These are phyloP conservation scores for Murraya paniculata DNA, from an alignment of 345 rosid genomes.

Conservation along the genomic window DNA sequence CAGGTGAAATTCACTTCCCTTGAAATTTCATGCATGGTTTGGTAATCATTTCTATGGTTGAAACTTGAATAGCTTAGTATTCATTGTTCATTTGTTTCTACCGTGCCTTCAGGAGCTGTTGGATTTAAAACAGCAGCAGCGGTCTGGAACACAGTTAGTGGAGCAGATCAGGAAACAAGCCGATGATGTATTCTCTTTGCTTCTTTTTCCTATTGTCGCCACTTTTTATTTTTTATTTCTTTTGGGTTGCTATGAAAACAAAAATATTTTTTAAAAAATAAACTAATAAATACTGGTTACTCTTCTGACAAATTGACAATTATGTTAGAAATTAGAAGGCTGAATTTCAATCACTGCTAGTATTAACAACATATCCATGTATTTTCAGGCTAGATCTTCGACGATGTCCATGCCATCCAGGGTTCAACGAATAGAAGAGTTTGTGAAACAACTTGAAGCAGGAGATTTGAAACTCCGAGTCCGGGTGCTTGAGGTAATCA, in stretches of 20 bases:
- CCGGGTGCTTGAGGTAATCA: slow-evolving; percentile 86
- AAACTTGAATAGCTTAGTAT: neutral
- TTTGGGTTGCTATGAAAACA: neutral
- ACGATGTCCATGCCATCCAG: slow-evolving; percentile 86
- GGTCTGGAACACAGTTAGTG: slow-evolving; percentile 63
- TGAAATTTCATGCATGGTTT: neutral
- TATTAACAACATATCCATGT: slow-evolving; percentile 14
- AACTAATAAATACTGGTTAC: neutral
- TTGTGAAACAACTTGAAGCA: slow-evolving; percentile 78
- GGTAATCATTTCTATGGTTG: neutral
- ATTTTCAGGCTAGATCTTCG: slow-evolving; percentile 68
- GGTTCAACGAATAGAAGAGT: slow-evolving; percentile 81
- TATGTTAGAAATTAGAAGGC: neutral
- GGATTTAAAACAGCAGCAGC: slow-evolving; percentile 53
- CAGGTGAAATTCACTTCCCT: slow-evolving; percentile 46
- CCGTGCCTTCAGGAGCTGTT: slow-evolving; percentile 66
- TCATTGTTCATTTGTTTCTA: slow-evolving; percentile 2
- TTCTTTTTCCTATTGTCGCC: neutral
- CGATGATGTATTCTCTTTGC: slow-evolving; percentile 55
- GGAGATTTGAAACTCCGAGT: slow-evolving; percentile 93
- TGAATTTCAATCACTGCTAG: neutral
- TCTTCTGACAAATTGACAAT: neutral
- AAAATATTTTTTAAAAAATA: neutral
- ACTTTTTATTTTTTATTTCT: too few relatives aligned
- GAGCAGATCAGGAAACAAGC: slow-evolving; percentile 85